Evolutionary conservation across 75 land plant species (phyloP), one percentile per base, ranked within the genome.

Genomic region (Selaginella moellendorffii): DNA sequence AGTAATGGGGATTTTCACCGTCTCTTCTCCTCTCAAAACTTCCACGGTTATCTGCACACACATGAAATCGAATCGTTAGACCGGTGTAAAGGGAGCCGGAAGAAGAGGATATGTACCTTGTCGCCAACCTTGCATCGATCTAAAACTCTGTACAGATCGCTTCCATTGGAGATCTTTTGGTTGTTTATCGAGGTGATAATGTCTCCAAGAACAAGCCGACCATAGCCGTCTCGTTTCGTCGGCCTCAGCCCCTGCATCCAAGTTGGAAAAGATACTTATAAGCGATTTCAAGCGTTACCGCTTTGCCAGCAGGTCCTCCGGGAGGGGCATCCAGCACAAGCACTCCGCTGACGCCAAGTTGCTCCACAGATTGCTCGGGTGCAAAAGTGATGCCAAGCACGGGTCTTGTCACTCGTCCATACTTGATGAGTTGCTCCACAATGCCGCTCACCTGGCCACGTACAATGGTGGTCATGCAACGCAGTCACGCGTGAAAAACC

Each of bases 121-220:
- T 93, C 98, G 2, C 90, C 98, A 17, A 93, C 98, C 80, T 93
- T 93, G 70, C 98, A 93, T 21, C 82, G 95, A 61, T 93, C 98
- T 63, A 93, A 77, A 65, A 93, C 83, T 78, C 89, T 83, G 70
- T 93, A 93, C 70, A 93, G 78, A 63, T 93, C 98, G 66, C 90
- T 93, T 19, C 98, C 98, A 72, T 80, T 88, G 5, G 76, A 59
- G 22, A 93, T 82, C 68, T 93, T 93, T 63, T 79, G 81, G 29
- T 95, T 89, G 71, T 93, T 93, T 28, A 93, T 71, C 29, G 98
- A 83, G 53, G 90, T 88, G 31, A 93, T 93, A n/a, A 93, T 78
- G 52, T 93, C 98, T 29, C 98, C 98, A 51, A 93, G 71, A 26
- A 93, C 72, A 31, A 93, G 83, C 36, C 98, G 83, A 0, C 98